Conservation (phyloP, 495 filamentous ascomycete genomes). For the Chaetomium fimeti region DNA sequence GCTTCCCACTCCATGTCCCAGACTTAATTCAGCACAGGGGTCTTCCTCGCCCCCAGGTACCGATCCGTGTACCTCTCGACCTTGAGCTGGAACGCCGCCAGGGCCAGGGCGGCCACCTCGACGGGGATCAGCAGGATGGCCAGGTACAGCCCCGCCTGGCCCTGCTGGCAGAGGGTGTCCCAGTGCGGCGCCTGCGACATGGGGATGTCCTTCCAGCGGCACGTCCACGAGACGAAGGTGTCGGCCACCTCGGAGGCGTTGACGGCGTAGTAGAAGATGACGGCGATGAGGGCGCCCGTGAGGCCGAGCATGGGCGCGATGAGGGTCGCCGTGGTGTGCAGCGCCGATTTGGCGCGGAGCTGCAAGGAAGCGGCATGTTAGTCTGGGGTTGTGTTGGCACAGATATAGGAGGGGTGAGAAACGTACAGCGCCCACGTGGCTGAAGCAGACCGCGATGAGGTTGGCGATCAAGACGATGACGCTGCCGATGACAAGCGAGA, state of each 20-base stretch:
- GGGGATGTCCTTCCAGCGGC: slow-evolving; percentile 49
- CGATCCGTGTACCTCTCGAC: slow-evolving; percentile 39
- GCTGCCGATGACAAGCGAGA: slow-evolving; percentile 49
- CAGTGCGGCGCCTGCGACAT: slow-evolving; percentile 51
- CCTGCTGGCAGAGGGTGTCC: slow-evolving; percentile 50
- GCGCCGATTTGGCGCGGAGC: slow-evolving; percentile 42
- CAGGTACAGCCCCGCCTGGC: slow-evolving; percentile 49
- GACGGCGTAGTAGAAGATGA: slow-evolving; percentile 55
- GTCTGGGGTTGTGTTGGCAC: no score
- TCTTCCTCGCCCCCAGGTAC: slow-evolving; percentile 29
- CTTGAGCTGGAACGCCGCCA: slow-evolving; percentile 42
- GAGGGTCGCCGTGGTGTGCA: slow-evolving; percentile 44
- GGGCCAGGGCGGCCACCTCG: slow-evolving; percentile 43
- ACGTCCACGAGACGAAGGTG: slow-evolving; percentile 55
- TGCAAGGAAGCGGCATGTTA: slow-evolving; percentile 19
- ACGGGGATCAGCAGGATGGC: slow-evolving; percentile 54
- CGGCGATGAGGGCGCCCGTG: slow-evolving; percentile 48
- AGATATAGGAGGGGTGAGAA: not conserved
- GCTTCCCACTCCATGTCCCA: not conserved
- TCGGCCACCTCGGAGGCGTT: slow-evolving; percentile 48
- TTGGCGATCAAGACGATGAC: slow-evolving; percentile 45
- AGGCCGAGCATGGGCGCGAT: slow-evolving; percentile 45
- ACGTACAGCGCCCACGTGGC: slow-evolving; percentile 44
- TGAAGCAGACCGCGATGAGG: slow-evolving; percentile 44
- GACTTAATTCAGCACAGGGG: slow-evolving; percentile 20